Percentiles rank a stretch among this genome's conserved stretches.
phyloP scores from a whole-genome alignment of 2,329 filamentous ascomycete genomes.

The Hypocreales sp. region DNA sequence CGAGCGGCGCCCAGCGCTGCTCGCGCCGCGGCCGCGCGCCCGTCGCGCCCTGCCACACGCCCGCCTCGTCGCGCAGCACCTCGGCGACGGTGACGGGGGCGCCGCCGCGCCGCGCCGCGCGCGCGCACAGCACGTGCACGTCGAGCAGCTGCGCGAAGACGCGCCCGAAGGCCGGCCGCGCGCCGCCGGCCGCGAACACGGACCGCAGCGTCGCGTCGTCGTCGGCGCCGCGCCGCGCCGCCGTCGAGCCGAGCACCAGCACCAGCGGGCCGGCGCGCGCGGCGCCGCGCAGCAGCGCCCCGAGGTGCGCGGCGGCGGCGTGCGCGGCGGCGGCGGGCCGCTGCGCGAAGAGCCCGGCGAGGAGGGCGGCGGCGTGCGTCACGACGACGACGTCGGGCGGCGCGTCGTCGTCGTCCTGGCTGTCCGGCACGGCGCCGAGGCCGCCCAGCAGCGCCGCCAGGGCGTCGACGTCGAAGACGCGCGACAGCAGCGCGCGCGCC shows the following conservation, averaged over 20 bases:
- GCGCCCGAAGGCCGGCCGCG: constrained; percentile 36
- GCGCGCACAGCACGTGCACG: constrained; percentile 35
- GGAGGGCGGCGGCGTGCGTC: constrained; percentile 36
- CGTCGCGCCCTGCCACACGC: constrained; percentile 23
- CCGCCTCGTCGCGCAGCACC: constrained; percentile 34
- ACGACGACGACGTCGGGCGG: constrained; percentile 28
- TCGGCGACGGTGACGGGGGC: constrained; percentile 29
- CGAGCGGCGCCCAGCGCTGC: constrained; percentile 37
- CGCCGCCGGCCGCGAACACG: constrained; percentile 24
- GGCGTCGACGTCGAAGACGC: constrained; percentile 43
- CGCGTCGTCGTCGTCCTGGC: constrained; percentile 13
- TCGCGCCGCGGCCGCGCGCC: constrained; percentile 23
- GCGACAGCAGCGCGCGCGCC: constrained; percentile 34
- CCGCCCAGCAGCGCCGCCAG: constrained; percentile 34
- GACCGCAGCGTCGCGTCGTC: constrained; percentile 21
- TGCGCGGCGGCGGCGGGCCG: constrained; percentile 32
- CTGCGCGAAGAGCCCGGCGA: constrained; percentile 35
- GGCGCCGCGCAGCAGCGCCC: constrained; percentile 28
- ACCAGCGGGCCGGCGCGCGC: constrained; percentile 30
- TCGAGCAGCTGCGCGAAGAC: constrained; percentile 39
- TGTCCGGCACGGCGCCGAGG: constrained; percentile 11
- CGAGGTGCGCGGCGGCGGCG: constrained; percentile 28
- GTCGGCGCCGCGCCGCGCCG: neutral
- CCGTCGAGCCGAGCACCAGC: constrained; percentile 38
- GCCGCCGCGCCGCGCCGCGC: constrained; percentile 8